These are phyloP conservation scores for Abelmoschus esculentus DNA, from an alignment of 345 rosid species.

Conservation along the genomic window DNA sequence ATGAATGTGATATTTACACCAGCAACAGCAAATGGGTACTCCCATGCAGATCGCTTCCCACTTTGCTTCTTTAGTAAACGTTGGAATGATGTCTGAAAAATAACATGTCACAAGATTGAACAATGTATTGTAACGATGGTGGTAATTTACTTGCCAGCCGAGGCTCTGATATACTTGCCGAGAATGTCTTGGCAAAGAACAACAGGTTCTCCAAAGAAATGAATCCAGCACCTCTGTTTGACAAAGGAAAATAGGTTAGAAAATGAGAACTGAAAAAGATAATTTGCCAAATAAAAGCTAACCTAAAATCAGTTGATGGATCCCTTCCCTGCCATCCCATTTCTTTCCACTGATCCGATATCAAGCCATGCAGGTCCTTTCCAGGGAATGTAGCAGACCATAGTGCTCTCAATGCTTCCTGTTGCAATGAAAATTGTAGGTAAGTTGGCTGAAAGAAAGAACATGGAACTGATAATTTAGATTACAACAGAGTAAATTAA, in stretches of 20 bases:
- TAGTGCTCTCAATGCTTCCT: slow-evolving; percentile 79
- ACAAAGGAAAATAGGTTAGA: slow-evolving; percentile 2
- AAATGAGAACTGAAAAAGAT: not conserved
- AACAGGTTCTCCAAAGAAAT: slow-evolving; percentile 84
- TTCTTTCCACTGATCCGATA: slow-evolving; percentile 90
- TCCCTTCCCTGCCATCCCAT: slow-evolving; percentile 99
- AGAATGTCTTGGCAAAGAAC: slow-evolving; percentile 85
- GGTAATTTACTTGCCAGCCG: not conserved
- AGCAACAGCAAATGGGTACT: slow-evolving; percentile 96
- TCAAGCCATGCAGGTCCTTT: slow-evolving; percentile 57
- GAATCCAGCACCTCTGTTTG: slow-evolving; percentile 85
- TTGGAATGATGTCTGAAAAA: slow-evolving; percentile 71
- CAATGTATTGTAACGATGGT: not conserved
- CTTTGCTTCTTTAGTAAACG: slow-evolving; percentile 57
- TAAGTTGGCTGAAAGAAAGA: slow-evolving; percentile 5
- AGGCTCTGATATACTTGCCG: slow-evolving; percentile 34
- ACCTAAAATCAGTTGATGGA: slow-evolving; percentile 97
- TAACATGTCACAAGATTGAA: not conserved
- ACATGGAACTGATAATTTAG: not conserved
- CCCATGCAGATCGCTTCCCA: slow-evolving; percentile 87
- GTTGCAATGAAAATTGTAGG: slow-evolving; percentile 1
- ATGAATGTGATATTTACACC: slow-evolving; percentile 93
- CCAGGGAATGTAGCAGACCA: slow-evolving; percentile 80
- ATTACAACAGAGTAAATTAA: not conserved
- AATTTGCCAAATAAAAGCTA: not conserved